Base-by-base conservation (phyloP, 2,329 filamentous ascomycete species). In the Colletotrichum musicola region DNA sequence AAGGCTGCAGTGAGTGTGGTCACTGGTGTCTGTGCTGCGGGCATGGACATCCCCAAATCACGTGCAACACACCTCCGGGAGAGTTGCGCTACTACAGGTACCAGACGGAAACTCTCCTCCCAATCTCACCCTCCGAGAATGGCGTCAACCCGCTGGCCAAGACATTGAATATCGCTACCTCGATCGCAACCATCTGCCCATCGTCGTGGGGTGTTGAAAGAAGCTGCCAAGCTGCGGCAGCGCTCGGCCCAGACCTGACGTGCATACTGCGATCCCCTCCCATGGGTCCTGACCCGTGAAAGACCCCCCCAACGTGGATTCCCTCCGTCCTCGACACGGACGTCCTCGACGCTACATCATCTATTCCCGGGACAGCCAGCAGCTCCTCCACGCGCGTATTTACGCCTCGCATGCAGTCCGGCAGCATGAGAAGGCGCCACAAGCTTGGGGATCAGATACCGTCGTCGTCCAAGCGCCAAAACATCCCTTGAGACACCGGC, bases 371-470 rank as follows among this genome's bases (percentile, higher is more conserved):
- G 46, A 49, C 54, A 57, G 10, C 30, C 16, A 27, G 22, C 14
- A 57, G 14, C 44, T 4, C 40, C 55, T 46, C 55, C 40, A 30
- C 55, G 55, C 40, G 55, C 27, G 30, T 53, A 62, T 35, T 35
- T 9, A 35, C 30, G 30, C 30, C 30, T 35, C 50, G 16, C 35
- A 58, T 47, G 49, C 61, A 59, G 35, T n/a, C 27, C 47, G 40
- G 53, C 60, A 68, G 54, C 50, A 40, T 68, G 55, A 65, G 50
- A 65, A 40, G 18, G 22, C 56, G 50, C 55, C 42, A 54, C 55
- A 27, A 44, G 42, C 62, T 56, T 40, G 55, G 50, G 65, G 40
- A 56, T 68, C 66, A 61, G 50, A 65, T 56, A 68, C 38, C 49
- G 25, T 38, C 20, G 55, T 46, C 38, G 62, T 47, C 65, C 55